Conservation (phyloP, 1,139 yeast species). For the Torulaspora pretoriensis region DNA sequence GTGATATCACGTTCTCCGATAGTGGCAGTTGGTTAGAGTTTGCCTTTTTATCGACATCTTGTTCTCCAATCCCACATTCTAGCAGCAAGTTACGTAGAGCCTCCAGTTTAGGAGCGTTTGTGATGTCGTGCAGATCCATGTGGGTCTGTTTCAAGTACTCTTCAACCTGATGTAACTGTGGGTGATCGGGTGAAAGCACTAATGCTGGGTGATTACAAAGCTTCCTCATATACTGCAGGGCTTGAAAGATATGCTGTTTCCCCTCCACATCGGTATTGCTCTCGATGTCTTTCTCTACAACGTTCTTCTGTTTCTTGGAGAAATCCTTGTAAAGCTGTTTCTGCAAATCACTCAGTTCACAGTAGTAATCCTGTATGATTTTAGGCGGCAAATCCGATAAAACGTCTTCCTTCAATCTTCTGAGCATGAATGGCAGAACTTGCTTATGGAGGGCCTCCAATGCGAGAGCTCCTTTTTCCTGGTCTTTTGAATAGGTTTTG, state of each 20-base stretch:
- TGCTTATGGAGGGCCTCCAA: slow-evolving; percentile 94
- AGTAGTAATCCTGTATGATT: slow-evolving; percentile 95
- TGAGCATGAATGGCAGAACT: slow-evolving; percentile 89
- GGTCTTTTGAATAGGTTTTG: slow-evolving; percentile 88
- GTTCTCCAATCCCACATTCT: slow-evolving; percentile 91
- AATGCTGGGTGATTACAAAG: slow-evolving; percentile 95
- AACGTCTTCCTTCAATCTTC: slow-evolving; percentile 95
- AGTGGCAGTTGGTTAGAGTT: slow-evolving; percentile 41
- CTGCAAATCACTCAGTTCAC: slow-evolving; percentile 90
- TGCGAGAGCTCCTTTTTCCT: slow-evolving; percentile 95
- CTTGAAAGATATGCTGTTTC: slow-evolving; percentile 94
- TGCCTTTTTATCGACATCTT: slow-evolving; percentile 44
- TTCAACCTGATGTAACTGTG: slow-evolving; percentile 66
- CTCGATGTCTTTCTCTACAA: slow-evolving; percentile 62
- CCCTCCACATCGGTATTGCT: slow-evolving; percentile 43
- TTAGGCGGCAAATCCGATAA: slow-evolving; percentile 95
- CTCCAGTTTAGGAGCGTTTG: slow-evolving; percentile 83
- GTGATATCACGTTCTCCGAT: slow-evolving; percentile 75
- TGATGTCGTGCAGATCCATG: slow-evolving; percentile 62
- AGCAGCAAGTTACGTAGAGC: slow-evolving; percentile 76
- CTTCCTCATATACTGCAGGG: slow-evolving; percentile 94
- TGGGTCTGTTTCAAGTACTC: slow-evolving; percentile 56
- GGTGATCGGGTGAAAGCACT: slow-evolving; percentile 82
- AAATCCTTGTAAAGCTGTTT: slow-evolving; percentile 83
- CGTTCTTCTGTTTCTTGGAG: slow-evolving; percentile 76